Evolutionary conservation across 208 protist genomes (phyloP), one percentile per base, ranked within the genome.

Genomic region (Phytomonas serpens): DNA sequence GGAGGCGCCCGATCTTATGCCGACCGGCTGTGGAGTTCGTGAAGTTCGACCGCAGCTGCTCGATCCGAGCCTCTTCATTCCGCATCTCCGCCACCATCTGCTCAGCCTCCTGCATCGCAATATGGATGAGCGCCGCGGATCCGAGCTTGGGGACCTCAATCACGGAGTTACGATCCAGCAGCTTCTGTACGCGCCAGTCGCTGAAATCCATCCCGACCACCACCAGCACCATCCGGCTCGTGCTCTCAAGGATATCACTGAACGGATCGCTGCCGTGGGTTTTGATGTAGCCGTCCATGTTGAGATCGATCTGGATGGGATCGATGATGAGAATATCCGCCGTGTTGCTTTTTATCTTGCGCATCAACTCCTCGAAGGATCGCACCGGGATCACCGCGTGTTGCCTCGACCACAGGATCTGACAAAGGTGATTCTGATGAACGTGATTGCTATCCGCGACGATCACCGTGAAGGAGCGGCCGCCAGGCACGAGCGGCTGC

Each of bases 91-190:
- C 71, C 33, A 92, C 88, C 68, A 93, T 74, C 51, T 82, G 84
- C 80, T 96, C 90, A 0, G 87, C 88, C 69, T 93, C 90, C 76
- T 95, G 86, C 80, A 95, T 90, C 4, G 88, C 88, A 69, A 92
- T 87, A 77, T 95, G 90, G 29, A 95, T 68, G 31, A 93, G 80
- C 11, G 86, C 78, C 3, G 69, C 81, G 52, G 84, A 89, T 61
- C 83, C 87, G 36, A 88, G 76, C 77, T 86, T 92, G 32, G 90
- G 87, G 32, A 95, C 76, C 76, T 95, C 84, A 66, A 95, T 88
- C 19, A 93, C 88, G 29, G 81, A 79, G 70, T 88, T 83, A n/a
- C 81, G 85, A 67, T 92, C 79, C 23, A 88, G 72, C 62, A 95
- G 77, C 71, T 84, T 87, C 78, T 88, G 88, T 67, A 88, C 81